Base-by-base conservation (phyloP, 1,284 basidiomycete species). In the Stygiomarasmius scandens region DNA sequence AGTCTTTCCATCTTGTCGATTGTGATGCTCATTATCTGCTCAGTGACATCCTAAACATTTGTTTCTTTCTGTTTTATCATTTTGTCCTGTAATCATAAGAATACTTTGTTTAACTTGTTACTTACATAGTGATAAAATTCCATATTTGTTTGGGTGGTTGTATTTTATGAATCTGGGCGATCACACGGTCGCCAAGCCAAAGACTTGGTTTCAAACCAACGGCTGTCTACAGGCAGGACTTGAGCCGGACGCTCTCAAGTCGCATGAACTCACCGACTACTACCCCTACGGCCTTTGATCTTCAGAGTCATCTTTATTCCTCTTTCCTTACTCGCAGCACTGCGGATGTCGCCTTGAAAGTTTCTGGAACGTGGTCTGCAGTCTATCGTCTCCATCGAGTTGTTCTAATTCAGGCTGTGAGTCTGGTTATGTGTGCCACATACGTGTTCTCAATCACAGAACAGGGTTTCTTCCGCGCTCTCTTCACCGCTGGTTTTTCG, bases 401-500 rank as follows among this genome's bases (percentile, higher is more conserved):
- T 58, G 85, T 96, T 34, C 84, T 96, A 52, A 92, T 92, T 52
- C 93, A 95, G 71, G 86, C 92, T 48, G 92, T 90, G 58, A 65
- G 84, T 77, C n/a, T 24, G 36, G 29, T 12, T 32, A 29, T 9
- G 25, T 20, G 3, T 49, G 14, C 20, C 25, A 4, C 16, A 27
- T 24, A 49, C n/a, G 2, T 25, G n/a, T 29, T 27, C 45, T 54
- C 50, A 36, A 1, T 11, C 41, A n/a, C 41, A 52, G 41, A 56
- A 1, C 62, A 88, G 92, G 92, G 86, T 11, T 96, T 93, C 80
- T 96, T 95, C 74, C 82, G 85, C 53, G 86, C 89, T 29, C 80
- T 95, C 19, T 96, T 95, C 72, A 89, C 88, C 4, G 83, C 86
- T 3, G 93, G 92, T 2, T 96, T 94, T 68, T 77, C 81, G 9